Conservation (phyloP, 2,329 filamentous ascomycete genomes). For the Aspergillus arachidicola region DNA sequence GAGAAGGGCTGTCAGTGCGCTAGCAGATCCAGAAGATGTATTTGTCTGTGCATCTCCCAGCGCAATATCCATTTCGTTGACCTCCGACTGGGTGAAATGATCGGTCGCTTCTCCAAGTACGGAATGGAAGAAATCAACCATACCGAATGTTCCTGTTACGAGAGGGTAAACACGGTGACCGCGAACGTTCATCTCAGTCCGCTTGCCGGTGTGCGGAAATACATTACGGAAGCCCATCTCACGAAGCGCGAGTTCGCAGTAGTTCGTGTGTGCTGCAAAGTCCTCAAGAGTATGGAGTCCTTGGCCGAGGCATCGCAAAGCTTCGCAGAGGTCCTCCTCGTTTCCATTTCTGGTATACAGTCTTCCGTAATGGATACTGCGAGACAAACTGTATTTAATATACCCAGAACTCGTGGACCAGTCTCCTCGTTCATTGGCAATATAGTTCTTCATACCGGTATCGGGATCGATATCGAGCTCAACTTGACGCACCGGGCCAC, state of each 20-base stretch:
- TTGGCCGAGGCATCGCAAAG: slow-evolving; percentile 74
- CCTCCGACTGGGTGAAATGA: slow-evolving; percentile 81
- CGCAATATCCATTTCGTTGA: slow-evolving; percentile 76
- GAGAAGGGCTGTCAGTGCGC: slow-evolving; percentile 72
- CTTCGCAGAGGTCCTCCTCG: slow-evolving; percentile 79
- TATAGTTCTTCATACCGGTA: slow-evolving; percentile 99
- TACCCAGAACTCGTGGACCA: slow-evolving; percentile 93
- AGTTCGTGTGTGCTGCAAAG: slow-evolving; percentile 78
- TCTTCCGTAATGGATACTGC: slow-evolving; percentile 76
- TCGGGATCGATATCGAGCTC: slow-evolving; percentile 73
- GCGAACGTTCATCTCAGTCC: slow-evolving; percentile 65
- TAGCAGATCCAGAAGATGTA: slow-evolving; percentile 46
- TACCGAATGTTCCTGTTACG: slow-evolving; percentile 73
- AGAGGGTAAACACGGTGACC: slow-evolving; percentile 73
- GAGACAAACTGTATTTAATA: slow-evolving; percentile 71
- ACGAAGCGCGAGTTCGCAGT: slow-evolving; percentile 74
- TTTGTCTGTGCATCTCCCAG: slow-evolving; percentile 68
- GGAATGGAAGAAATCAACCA: slow-evolving; percentile 81
- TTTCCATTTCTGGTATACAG: slow-evolving; percentile 69
- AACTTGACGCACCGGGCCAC: slow-evolving; percentile 71
- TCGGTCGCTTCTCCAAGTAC: slow-evolving; percentile 76
- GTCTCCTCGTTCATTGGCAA: slow-evolving; percentile 81
- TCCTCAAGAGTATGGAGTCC: slow-evolving; percentile 80
- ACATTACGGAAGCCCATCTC: slow-evolving; percentile 71
- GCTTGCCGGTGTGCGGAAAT: slow-evolving; percentile 72